phyloP scores from a whole-genome alignment of 2,329 filamentous ascomycete genomes.

The Ascosphaera apis region DNA sequence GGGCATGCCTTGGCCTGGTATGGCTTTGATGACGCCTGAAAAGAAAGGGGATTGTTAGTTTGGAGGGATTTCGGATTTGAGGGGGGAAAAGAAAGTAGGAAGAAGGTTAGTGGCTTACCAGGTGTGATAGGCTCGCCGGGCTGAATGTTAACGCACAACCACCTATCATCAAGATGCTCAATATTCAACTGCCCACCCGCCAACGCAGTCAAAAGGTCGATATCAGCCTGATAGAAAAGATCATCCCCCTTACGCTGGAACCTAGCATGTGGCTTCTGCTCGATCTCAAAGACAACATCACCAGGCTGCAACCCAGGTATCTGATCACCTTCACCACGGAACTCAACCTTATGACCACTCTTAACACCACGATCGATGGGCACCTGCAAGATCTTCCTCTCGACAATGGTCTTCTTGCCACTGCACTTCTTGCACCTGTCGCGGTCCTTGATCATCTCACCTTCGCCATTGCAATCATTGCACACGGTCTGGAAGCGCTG shows the following conservation, averaged over 20 bases:
- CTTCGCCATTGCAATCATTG: constrained; percentile 63
- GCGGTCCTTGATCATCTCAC: constrained; percentile 78
- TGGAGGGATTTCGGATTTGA: constrained; percentile 8
- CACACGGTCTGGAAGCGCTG: constrained; percentile 96
- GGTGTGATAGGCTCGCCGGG: constrained; percentile 87
- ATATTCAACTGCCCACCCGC: constrained; percentile 78
- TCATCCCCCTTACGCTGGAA: constrained; percentile 73
- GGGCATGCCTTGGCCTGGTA: constrained; percentile 94
- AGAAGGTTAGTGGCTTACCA: constrained; percentile 34
- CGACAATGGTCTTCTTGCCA: constrained; percentile 62
- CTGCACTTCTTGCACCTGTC: constrained; percentile 99
- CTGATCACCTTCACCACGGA: constrained; percentile 89
- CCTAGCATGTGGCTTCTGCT: constrained; percentile 55
- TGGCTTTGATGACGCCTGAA: constrained; percentile 70
- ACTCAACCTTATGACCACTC: constrained; percentile 61
- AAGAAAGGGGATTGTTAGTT: constrained; percentile 5
- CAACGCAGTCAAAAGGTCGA: constrained; percentile 66
- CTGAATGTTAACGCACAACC: constrained; percentile 79
- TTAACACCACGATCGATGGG: constrained; percentile 77
- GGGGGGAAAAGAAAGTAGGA: constrained; percentile 2
- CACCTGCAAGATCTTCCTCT: constrained; percentile 86
- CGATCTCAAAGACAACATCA: constrained; percentile 74
- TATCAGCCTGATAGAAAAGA: constrained; percentile 54
- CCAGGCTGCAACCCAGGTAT: constrained; percentile 70
- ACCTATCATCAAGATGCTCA: constrained; percentile 92